Conservation (phyloP, 2,329 filamentous ascomycete species). For the Lecanicillium sp. region DNA sequence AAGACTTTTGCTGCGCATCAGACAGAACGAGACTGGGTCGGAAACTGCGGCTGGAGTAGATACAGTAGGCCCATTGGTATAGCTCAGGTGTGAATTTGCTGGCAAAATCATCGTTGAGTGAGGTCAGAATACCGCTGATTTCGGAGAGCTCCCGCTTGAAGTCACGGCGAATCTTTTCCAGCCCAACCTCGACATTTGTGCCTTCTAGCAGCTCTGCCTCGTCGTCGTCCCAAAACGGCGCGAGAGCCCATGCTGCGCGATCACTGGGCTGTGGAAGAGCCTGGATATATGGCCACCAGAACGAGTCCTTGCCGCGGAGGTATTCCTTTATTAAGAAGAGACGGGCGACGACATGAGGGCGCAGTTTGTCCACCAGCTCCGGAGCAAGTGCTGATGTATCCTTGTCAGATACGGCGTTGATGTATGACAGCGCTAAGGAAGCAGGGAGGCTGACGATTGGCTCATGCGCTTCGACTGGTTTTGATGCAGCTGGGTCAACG, state of each 20-base stretch:
- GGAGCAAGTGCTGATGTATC: conserved; percentile 9
- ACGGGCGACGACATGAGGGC: conserved; percentile 53
- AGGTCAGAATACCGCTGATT: conserved; percentile 28
- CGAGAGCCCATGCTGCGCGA: conserved; percentile 41
- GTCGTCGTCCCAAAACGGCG: conserved; percentile 54
- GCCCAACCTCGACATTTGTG: conserved; percentile 42
- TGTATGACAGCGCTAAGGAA: conserved; percentile 47
- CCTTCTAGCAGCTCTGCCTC: conserved; percentile 50
- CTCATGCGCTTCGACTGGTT: conserved; percentile 25
- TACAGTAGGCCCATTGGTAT: conserved; percentile 56
- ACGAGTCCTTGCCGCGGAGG: conserved; percentile 46
- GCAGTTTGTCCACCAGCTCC: conserved; percentile 18
- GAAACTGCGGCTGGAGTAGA: conserved; percentile 59
- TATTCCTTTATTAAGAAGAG: conserved; percentile 65
- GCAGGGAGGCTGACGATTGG: conserved; percentile 44
- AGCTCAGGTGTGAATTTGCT: conserved; percentile 36
- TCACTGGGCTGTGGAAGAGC: conserved; percentile 55
- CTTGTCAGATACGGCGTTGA: conserved; percentile 38
- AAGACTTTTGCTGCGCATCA: conserved; percentile 62
- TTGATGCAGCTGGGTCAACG: conserved; percentile 26
- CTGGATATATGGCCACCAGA: conserved; percentile 61
- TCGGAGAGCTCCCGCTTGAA: conserved; percentile 37
- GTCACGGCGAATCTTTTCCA: conserved; percentile 37
- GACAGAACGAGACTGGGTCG: conserved; percentile 60
- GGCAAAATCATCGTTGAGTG: conserved; percentile 16